These are phyloP conservation scores for Ceratocystis destructans DNA, from an alignment of 2,329 filamentous ascomycete species.

Conservation along the genomic window DNA sequence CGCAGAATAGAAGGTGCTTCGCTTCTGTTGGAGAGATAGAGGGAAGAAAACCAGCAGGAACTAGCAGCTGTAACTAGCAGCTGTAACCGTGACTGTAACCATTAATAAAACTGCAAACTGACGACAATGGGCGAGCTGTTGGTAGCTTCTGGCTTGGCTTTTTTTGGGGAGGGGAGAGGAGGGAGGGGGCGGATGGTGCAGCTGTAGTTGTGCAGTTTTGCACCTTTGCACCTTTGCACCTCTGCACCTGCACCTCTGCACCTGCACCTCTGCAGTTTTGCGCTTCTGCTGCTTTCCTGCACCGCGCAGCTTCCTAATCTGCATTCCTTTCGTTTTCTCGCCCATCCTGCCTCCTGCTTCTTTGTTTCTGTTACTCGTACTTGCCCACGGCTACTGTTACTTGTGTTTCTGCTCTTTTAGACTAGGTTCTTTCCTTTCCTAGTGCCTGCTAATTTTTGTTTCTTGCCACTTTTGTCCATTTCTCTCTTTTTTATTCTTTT, in stretches of 20 bases:
- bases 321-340: not conserved
- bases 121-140: not conserved
- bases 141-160: not conserved
- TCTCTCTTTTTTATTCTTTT: constrained; percentile 10
- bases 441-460: not conserved
- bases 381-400: not conserved
- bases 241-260: no score
- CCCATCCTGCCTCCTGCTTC: not conserved
- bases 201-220: no score
- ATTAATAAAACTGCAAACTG: not conserved
- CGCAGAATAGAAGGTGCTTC: not conserved
- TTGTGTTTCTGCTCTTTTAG: not conserved
- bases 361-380: not conserved
- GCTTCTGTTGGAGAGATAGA: not conserved
- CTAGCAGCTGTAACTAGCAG: not conserved
- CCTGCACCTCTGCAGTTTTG: not conserved
- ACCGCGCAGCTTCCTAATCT: not conserved
- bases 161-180: no score
- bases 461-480: constrained; percentile 10
- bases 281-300: no score
- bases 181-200: no score
- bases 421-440: not conserved
- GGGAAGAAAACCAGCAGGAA: not conserved
- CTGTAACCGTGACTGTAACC: not conserved
- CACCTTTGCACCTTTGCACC: no score